phyloP scores from a whole-genome alignment of 192 early-diverging fungal species.

The Coemansia sp. region DNA sequence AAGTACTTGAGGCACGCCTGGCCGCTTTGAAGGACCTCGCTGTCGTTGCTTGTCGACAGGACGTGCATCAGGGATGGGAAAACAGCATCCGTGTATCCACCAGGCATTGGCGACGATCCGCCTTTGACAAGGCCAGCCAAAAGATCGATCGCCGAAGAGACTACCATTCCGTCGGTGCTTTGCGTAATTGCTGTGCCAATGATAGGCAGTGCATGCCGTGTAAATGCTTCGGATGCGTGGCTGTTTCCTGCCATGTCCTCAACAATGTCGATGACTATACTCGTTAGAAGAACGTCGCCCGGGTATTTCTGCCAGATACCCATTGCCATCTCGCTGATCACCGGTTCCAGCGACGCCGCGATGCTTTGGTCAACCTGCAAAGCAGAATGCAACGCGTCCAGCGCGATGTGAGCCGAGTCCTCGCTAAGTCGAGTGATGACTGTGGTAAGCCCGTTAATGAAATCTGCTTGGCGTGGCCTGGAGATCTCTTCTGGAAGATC shows the following conservation, averaged over 20 bases:
- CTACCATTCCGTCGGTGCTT: slow-evolving; percentile 38
- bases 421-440: slow-evolving; percentile 48
- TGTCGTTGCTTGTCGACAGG: slow-evolving; percentile 67
- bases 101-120: slow-evolving; percentile 71
- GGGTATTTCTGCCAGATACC: slow-evolving; percentile 79
- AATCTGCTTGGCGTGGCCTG: slow-evolving; percentile 31
- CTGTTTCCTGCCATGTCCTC: slow-evolving; percentile 71
- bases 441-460: slow-evolving; percentile 44
- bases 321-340: slow-evolving; percentile 70
- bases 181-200: slow-evolving; percentile 60
- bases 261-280: slow-evolving; percentile 77
- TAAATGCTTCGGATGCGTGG: slow-evolving; percentile 64
- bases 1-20: slow-evolving; percentile 81
- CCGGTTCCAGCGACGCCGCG: slow-evolving; percentile 71
- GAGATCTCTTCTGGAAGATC: slow-evolving; percentile 27
- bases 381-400: slow-evolving; percentile 48
- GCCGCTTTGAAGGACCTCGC: slow-evolving; percentile 83
- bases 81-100: slow-evolving; percentile 67
- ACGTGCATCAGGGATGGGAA: slow-evolving; percentile 82
- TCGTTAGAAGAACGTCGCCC: slow-evolving; percentile 73
- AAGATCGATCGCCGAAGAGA: slow-evolving; percentile 66
- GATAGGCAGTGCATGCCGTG: slow-evolving; percentile 71
- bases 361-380: slow-evolving; percentile 66
- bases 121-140: slow-evolving; percentile 70
- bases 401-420: slow-evolving; percentile 53